A percentile compares a stretch with the other conserved stretches of the same genome.
Evolutionary conservation across 2,329 filamentous ascomycete species (phyloP).

Genomic region (Fusarium phyllophilum): DNA sequence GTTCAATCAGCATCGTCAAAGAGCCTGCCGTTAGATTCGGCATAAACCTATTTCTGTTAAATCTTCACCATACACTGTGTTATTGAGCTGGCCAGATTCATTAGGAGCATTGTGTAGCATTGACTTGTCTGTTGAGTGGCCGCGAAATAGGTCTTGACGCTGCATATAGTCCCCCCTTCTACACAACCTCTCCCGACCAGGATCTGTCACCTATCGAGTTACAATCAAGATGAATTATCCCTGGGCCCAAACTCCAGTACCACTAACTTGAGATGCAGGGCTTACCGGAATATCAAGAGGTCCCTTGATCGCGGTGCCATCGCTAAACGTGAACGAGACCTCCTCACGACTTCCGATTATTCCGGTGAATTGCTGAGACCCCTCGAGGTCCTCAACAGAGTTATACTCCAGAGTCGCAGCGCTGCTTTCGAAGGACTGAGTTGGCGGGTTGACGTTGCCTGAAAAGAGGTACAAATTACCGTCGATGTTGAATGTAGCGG

Average conservation of each 20-base stretch:
- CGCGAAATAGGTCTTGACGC: no score
- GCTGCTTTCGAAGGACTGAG: neutral
- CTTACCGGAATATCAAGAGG: neutral
- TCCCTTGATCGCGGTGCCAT: neutral
- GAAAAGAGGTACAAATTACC: rapidly evolving
- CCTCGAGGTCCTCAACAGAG: rapidly evolving
- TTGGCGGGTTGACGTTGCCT: neutral
- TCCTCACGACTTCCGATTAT: neutral
- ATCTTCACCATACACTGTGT: no score
- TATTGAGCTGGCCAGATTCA: rapidly evolving
- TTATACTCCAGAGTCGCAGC: neutral
- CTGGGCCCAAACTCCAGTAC: neutral
- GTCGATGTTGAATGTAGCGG: neutral
- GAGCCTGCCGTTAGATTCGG: rapidly evolving
- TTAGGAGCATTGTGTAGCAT: neutral
- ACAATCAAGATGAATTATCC: rapidly evolving
- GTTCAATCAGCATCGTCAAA: neutral
- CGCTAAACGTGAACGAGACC: neutral
- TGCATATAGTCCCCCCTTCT: neutral
- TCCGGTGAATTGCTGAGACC: neutral
- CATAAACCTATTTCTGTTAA: neutral
- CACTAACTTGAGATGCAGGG: neutral
- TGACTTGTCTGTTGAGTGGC: neutral
- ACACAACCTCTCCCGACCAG: no score
- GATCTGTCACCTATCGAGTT: neutral